phyloP scores from a whole-genome alignment of 129 eudicot species.

The Lactuca saligna region DNA sequence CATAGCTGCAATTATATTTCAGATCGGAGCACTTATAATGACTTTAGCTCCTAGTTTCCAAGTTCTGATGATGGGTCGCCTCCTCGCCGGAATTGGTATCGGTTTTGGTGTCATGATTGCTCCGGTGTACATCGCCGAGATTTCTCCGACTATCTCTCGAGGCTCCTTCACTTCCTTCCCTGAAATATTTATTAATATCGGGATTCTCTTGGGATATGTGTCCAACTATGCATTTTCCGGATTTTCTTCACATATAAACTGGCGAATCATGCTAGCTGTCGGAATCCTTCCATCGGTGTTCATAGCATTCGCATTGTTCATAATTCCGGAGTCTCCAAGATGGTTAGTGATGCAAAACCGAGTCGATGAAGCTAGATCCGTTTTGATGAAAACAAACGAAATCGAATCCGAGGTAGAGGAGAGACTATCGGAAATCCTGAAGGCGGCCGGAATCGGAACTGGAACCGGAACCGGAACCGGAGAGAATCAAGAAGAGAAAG shows the following conservation, averaged over 20 bases:
- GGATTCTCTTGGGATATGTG: slow-evolving; percentile 76
- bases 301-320: slow-evolving; percentile 56
- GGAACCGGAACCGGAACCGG: slow-evolving; percentile 30
- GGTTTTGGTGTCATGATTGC: slow-evolving; percentile 94
- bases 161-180: slow-evolving; percentile 86
- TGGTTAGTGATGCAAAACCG: slow-evolving; percentile 85
- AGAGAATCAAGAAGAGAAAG: slow-evolving; percentile 53
- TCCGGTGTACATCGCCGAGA: slow-evolving; percentile 82
- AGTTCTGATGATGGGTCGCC: slow-evolving; percentile 61
- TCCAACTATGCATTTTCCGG: slow-evolving; percentile 81
- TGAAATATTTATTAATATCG: slow-evolving; percentile 72
- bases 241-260: slow-evolving; percentile 51
- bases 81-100: slow-evolving; percentile 70
- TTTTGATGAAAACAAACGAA: slow-evolving; percentile 56
- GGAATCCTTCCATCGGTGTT: slow-evolving; percentile 79
- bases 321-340: slow-evolving; percentile 86
- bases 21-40: slow-evolving; percentile 72
- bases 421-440: slow-evolving; percentile 61
- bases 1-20: slow-evolving; percentile 69
- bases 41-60: slow-evolving; percentile 63
- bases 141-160: slow-evolving; percentile 61
- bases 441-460: slow-evolving; percentile 53
- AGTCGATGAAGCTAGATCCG: slow-evolving; percentile 60
- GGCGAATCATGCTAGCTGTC: slow-evolving; percentile 85
- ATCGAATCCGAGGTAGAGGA: slow-evolving; percentile 64